Evolutionary conservation across 2,329 filamentous ascomycete genomes (phyloP), one percentile per base, ranked within the genome.

Genomic region (Aureobasidium sp.): DNA sequence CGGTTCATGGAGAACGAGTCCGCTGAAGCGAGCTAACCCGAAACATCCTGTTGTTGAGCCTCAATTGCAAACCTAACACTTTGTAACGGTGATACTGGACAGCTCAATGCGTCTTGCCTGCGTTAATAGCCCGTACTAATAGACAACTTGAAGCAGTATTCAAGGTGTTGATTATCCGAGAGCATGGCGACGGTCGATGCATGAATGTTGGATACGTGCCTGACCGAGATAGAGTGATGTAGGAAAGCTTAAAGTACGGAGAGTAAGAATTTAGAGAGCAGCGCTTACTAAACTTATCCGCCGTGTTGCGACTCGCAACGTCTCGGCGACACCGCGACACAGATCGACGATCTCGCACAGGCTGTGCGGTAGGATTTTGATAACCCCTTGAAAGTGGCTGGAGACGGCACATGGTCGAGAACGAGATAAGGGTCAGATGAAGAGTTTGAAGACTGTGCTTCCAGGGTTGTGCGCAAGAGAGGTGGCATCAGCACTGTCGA

Each of bases 281-380:
- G 25, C n/a, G 55, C 55, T 36, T 47, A 59, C 55, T 45, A 59
- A n/a, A 59, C 10, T 42, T 47, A 36, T 36, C 55, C 55, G 47
- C 42, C 47, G 20, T 36, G 15, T 47, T n/a, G 31, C 55, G 18
- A 59, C 18, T 59, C 7, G 42, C 55, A 45, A 59, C 40, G 55
- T 36, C 36, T 47, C 40, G 25, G 38, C 27, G 11, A 33, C 18
- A 47, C 7, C 40, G 40, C n/a, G 42, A 36, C 38, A 47, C n/a
- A 47, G 42, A 59, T 47, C 55, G 55, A 23, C 55, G 55, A 59
- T 59, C n/a, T 25, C 13, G 18, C 36, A 36, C 11, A 36, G 55
- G 33, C 36, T 55, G 33, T 40, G 33, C 16, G 18, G 31, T 15
- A 45, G 38, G 43, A 8, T 31, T 33, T n/a, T 45, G 25, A 20